Base-by-base conservation (phyloP, 352 stramenopile species). In the Globisporangium nunn region DNA sequence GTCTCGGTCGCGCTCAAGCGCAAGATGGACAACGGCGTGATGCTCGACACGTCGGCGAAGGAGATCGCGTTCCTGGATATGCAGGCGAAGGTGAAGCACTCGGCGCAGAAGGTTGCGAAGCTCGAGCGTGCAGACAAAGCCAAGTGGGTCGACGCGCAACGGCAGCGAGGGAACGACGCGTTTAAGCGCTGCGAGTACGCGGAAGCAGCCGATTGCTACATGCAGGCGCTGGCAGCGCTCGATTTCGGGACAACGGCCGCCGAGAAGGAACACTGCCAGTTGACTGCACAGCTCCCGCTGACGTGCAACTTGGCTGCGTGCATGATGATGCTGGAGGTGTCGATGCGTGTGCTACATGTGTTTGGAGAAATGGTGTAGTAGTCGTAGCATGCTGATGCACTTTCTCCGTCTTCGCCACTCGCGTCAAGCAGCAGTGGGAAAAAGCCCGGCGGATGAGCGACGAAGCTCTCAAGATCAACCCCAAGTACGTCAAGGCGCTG, bases 241-340 rank as follows among this genome's bases (percentile, higher is more conserved):
- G 76, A 92, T 47, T 88, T 91, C 59, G 73, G 78, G 2, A 54
- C 52, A 2, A 67, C 65, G 2, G 18, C 54, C 0, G 59, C 68
- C 12, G 71, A 82, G 18, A 78, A 76, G 43, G 58, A 67, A 17
- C 29, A 66, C 14, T 82, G 71, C 31, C 68, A 91, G 44, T 67
- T 67, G 52, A 56, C 75, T 3, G 47, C 75, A 5, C 81, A 93
- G 52, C 59, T 91, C n/a, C 81, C 77, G 18, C 59, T 91, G 7
- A 89, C 83, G 6, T 94, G 84, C 60, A 92, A 94, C 58, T 59
- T 94, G 40, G 74, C 69, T 23, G 78, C 84, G 28, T 91, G 81
- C 35, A 78, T 92, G 69, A 56, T 92, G 4, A 85, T 87, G 74
- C 47, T 82, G 51, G 69, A 88, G 75, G 75, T 83, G 41, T 11